A percentile compares a stretch with the other conserved stretches of the same genome.
Evolutionary conservation across 2,329 filamentous ascomycete genomes (phyloP).

Genomic region (Colletotrichum zoysiae): DNA sequence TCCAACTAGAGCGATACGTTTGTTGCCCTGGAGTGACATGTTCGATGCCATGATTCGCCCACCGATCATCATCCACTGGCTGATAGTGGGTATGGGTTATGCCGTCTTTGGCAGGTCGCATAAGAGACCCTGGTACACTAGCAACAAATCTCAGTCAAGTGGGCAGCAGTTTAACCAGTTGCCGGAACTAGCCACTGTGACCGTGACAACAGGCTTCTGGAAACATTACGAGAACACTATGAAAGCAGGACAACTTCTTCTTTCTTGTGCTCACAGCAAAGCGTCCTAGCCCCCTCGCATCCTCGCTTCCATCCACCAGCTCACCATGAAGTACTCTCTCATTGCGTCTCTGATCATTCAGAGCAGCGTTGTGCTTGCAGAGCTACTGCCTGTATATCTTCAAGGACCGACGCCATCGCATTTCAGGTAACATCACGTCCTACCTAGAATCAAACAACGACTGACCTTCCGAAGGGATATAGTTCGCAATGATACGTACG

Average conservation of each 20-base stretch:
- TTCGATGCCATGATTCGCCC: not conserved
- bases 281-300: not conserved
- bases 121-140: not conserved
- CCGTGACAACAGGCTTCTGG: not conserved
- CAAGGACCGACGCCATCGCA: conserved; percentile 23
- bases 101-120: conserved; percentile 21
- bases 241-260: conserved; percentile 4
- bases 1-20: not conserved
- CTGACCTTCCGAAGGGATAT: conserved; percentile 22
- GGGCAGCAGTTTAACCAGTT: not conserved
- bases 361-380: conserved; percentile 29
- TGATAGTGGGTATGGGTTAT: not conserved
- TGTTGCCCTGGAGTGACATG: not conserved
- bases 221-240: not conserved
- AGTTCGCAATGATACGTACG: conserved; percentile 36
- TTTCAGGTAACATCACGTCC: conserved; percentile 12
- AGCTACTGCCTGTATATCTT: conserved; percentile 31
- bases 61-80: not conserved
- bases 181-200: not conserved
- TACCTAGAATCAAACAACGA: not conserved
- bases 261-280: not conserved
- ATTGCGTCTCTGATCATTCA: conserved; percentile 33
- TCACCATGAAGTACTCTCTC: conserved; percentile 35
- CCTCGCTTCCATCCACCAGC: conserved; percentile 3
- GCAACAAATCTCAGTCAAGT: conserved; percentile 1